Base-by-base conservation (phyloP, 371 early-diverging fungal species). In the Actinomucor elegans region DNA sequence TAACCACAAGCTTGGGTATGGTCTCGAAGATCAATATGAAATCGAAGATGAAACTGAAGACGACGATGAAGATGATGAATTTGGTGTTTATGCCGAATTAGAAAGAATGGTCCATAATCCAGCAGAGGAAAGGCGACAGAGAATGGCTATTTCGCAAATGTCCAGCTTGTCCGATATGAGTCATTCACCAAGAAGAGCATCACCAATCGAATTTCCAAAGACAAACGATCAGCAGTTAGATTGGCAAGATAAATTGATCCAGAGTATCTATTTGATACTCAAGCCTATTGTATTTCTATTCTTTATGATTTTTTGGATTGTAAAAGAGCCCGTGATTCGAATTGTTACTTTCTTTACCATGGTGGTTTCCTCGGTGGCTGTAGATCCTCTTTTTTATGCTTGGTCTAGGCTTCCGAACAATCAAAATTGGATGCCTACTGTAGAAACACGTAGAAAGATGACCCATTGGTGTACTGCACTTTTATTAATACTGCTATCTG, bases 301-400 rank as follows among this genome's bases (percentile, higher is more conserved):
- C 1, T 63, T 63, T 29, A 63, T 63, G 63, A 3, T 40, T 8
- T 63, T 48, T 15, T 63, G 63, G 63, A 53, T 63, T 10, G 34
- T 57, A 10, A 57, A 57, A n/a, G 63, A 57, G 18, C 57, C 63
- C 3, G 26, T 53, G 10, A 63, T 63, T 5, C 53, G 63, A 2
- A 40, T 43, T 3, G 27, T 57, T 5, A 53, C 58, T 0, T 63
- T 63, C n/a, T 29, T 63, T 2, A 57, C 63, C 2, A 63, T 63
- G 57, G 21, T 63, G 23, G 53, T 57, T 0, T 57, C 63, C 5
- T 18, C 46, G 8, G 24, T 62, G 4, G 15, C 57, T 4, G 40
- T 63, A 9, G 48, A 52, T 24, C 63, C 57, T 4, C 2, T 43
- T n/a, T 18, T 40, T 7, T 53, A 32, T 34, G 2, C 50, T 5